Percentiles rank a stretch among this genome's conserved stretches.
These are phyloP conservation scores for Fusarium verrucosum DNA, from an alignment of 2,329 filamentous ascomycete genomes.

Conservation along the genomic window DNA sequence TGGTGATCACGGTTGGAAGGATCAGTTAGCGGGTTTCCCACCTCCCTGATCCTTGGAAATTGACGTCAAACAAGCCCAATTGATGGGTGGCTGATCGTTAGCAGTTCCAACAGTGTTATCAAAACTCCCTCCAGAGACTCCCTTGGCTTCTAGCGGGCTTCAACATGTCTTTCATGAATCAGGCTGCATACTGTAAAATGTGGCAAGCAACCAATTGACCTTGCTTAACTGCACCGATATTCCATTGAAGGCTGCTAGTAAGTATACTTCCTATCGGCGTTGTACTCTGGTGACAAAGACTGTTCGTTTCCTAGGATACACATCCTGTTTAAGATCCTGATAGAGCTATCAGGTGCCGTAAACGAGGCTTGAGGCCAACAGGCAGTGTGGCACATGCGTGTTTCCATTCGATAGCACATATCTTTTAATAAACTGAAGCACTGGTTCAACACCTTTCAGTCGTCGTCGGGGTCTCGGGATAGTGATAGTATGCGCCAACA, in stretches of 20 bases:
- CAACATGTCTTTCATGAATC: not conserved
- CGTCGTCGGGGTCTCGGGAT: constrained; percentile 1
- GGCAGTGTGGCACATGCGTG: not conserved
- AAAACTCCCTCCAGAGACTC: not conserved
- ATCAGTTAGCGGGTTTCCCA: not conserved
- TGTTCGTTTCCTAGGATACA: not conserved
- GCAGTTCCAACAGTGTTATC: not conserved
- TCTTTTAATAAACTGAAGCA: not conserved
- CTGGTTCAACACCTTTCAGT: constrained; percentile 1
- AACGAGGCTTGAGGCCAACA: not conserved
- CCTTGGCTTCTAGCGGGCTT: not conserved
- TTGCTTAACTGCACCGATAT: not conserved
- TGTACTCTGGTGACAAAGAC: not conserved
- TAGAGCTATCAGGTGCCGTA: not conserved
- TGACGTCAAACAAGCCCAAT: constrained; percentile 4
- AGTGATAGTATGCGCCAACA: constrained; percentile 14
- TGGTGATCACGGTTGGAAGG: not conserved
- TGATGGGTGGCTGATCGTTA: not conserved
- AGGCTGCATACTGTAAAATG: not conserved
- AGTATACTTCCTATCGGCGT: not conserved
- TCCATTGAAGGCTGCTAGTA: not conserved
- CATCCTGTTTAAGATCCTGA: not conserved
- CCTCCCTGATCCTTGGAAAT: not conserved
- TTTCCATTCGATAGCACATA: not conserved
- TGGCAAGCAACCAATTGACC: not conserved